These are phyloP conservation scores for Sporothrix schenckii DNA, from an alignment of 2,329 filamentous ascomycete species.

Conservation along the genomic window DNA sequence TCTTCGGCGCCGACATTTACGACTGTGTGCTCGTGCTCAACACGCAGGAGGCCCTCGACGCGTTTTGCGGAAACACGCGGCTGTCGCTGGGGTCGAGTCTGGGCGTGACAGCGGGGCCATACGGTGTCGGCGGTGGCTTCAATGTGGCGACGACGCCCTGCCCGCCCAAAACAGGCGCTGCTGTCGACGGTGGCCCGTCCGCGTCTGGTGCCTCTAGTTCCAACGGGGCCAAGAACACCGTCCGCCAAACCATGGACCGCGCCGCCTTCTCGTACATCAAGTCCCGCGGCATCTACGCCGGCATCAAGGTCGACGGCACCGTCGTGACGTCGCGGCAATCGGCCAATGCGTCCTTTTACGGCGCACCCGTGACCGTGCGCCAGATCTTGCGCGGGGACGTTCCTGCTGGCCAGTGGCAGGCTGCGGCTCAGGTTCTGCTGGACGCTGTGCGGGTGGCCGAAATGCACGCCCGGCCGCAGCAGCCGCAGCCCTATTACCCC, in stretches of 20 bases:
- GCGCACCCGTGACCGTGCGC: constrained; percentile 55
- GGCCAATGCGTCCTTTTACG: constrained; percentile 86
- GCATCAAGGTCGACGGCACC: constrained; percentile 83
- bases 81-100: constrained; percentile 79
- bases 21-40: constrained; percentile 89
- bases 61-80: constrained; percentile 69
- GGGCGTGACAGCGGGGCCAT: constrained; percentile 69
- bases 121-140: constrained; percentile 65
- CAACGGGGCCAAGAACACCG: constrained; percentile 20
- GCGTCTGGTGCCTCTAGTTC: too few relatives aligned
- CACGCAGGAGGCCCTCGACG: constrained; percentile 70
- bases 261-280: constrained; percentile 70
- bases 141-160: constrained; percentile 33
- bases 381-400: constrained; percentile 55
- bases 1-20: constrained; percentile 83
- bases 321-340: constrained; percentile 83
- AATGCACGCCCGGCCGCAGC: constrained; percentile 36
- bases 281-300: constrained; percentile 83
- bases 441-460: constrained; percentile 46
- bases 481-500: background rate
- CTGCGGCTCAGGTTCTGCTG: constrained; percentile 41
- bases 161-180: too few relatives aligned
- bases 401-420: constrained; percentile 42
- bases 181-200: too few relatives aligned
- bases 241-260: background rate